Conservation (phyloP, 768 basidiomycete genomes). For the Rhizopogon roseolus region DNA sequence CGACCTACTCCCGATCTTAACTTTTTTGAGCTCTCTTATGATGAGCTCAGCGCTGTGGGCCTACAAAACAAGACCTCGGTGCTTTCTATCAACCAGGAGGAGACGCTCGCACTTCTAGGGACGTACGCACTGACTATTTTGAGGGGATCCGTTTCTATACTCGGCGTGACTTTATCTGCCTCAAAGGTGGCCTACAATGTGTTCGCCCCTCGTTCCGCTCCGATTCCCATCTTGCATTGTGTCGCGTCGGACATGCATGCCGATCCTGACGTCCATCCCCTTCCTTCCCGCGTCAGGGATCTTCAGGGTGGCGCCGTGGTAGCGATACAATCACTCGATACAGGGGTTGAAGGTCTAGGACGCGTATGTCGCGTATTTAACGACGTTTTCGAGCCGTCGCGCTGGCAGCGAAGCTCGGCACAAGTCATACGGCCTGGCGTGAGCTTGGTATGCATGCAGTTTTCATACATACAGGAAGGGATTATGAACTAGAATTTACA, state of each 20-base stretch:
- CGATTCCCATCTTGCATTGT: constrained; percentile 52
- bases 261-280: not conserved
- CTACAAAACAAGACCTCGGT: not conserved
- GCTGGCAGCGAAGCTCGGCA: constrained; percentile 32
- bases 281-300: constrained; percentile 12
- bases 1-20: not conserved
- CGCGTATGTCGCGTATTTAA: constrained; percentile 58
- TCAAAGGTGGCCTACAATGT: constrained; percentile 43
- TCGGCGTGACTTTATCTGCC: constrained; percentile 47
- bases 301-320: constrained; percentile 36
- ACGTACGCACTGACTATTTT: constrained; percentile 57
- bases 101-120: constrained; percentile 58
- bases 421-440: constrained; percentile 8
- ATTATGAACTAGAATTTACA: constrained; percentile 5
- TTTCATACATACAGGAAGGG: constrained; percentile 34
- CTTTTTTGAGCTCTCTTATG: not conserved
- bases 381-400: constrained; percentile 53
- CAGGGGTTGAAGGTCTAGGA: constrained; percentile 65
- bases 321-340: constrained; percentile 50
- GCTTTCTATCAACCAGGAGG: not conserved
- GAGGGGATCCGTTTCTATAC: constrained; percentile 52
- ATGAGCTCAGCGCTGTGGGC: not conserved
- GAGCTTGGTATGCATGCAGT: constrained; percentile 45
- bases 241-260: constrained; percentile 11
- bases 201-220: constrained; percentile 78